Base-by-base conservation (phyloP, 495 filamentous ascomycete species). In the Penicillium malachiteum region DNA sequence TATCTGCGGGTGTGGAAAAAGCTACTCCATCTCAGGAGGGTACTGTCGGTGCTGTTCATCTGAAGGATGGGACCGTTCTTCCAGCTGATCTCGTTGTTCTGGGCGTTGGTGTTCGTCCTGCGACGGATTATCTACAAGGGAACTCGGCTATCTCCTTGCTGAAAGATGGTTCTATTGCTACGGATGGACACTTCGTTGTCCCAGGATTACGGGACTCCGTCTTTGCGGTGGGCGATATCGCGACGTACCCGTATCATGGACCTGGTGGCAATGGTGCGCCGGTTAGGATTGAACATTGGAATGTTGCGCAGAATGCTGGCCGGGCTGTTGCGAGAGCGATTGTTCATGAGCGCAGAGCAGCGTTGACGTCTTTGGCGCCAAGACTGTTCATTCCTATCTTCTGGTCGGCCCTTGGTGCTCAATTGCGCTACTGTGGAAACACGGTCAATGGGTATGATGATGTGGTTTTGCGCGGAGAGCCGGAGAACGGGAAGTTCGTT, bases 151-250 rank as follows among this genome's bases (percentile, higher is more conserved):
- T 96, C 33, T 63, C 79, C 14, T 81, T 96, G 0, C 82, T 90
- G 56, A 78, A 86, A 18, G 94, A 98, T 64, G 90, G 91, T 11
- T 94, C 90, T 6, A 50, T 98, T 44, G 81, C 78, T 60, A 89
- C 87, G 7, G 84, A 96, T 65, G 85, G 90, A 57, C 72, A 81
- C 52, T 97, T 93, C 72, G 78, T 81, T 31, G 87, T 97, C 13
- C 71, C 81, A 0, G 85, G 85, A 3, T 69, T 92, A 1, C 79
- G 87, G 48, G 62, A 66, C 33, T 86, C 90, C 63, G 93, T 96
- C 50, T 97, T 89, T 66, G 94, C 94, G 38, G 87, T 98, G 57
- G 94, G 94, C 47, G 94, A 98, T 67, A 97, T 98, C 52, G 92
- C 94, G 7, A 94, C 91, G 1, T 96, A 91, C 65, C 93, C 93